phyloP scores from a whole-genome alignment of 2,329 filamentous ascomycete genomes.

The Xylogone sp. region DNA sequence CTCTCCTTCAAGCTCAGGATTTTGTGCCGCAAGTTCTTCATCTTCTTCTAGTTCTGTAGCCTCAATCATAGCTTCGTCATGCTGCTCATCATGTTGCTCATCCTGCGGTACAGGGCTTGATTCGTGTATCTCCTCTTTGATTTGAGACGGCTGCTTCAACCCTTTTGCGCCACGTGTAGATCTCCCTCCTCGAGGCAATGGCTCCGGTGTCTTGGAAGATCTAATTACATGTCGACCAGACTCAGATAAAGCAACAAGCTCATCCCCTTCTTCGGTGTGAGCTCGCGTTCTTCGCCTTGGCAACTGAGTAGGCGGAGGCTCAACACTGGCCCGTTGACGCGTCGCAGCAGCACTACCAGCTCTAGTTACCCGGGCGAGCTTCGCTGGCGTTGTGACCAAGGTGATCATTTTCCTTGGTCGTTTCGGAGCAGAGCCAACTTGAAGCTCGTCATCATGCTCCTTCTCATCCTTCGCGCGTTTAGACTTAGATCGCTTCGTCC shows the following conservation, averaged over 20 bases:
- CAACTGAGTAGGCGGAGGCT: constrained; percentile 16
- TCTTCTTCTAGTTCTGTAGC: constrained; percentile 22
- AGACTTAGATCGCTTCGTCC: constrained; percentile 17
- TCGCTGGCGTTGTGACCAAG: constrained; percentile 18
- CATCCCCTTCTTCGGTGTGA: constrained; percentile 38
- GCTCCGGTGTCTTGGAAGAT: constrained; percentile 52
- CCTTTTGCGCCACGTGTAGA: constrained; percentile 25
- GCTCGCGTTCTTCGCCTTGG: constrained; percentile 49
- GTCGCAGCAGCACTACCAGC: constrained; percentile 23
- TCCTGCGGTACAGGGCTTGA: constrained; percentile 26
- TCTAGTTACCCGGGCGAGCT: constrained; percentile 19
- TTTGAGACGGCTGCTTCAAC: constrained; percentile 25
- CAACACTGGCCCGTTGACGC: constrained; percentile 14
- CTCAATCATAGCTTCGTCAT: constrained; percentile 14
- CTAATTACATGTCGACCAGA: constrained; percentile 56
- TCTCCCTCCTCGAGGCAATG: constrained; percentile 29
- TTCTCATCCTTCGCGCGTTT: constrained; percentile 12
- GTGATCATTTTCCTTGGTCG: constrained; percentile 19
- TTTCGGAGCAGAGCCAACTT: background rate
- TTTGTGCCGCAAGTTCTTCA: constrained; percentile 4
- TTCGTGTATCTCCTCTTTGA: constrained; percentile 30
- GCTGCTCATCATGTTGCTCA: constrained; percentile 15
- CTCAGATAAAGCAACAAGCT: constrained; percentile 55
- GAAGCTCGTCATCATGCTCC: background rate
- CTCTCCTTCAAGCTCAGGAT: constrained; percentile 5